These are phyloP conservation scores for Trichoderma citrinoviride DNA, from an alignment of 2,329 filamentous ascomycete species.

Conservation along the genomic window DNA sequence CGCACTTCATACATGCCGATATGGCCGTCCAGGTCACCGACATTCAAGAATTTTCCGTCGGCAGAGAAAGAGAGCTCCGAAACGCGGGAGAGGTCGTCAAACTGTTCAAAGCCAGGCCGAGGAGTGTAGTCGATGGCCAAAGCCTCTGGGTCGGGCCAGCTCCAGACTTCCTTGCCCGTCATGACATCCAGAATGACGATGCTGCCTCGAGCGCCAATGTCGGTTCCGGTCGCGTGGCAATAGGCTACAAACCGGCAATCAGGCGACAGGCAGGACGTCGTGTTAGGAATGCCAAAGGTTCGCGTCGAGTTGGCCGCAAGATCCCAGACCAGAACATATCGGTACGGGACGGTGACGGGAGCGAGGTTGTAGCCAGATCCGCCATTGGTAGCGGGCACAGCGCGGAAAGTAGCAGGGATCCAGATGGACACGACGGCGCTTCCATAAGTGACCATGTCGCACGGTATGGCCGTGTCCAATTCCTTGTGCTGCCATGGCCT, in stretches of 20 bases:
- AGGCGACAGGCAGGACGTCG: conserved; percentile 39
- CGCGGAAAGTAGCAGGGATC: conserved; percentile 40
- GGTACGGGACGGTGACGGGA: conserved; percentile 33
- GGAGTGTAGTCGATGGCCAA: conserved; percentile 28
- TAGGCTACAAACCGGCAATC: conserved; percentile 43
- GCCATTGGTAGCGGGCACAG: conserved; percentile 31
- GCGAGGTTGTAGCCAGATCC: conserved; percentile 37
- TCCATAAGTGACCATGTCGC: conserved; percentile 38
- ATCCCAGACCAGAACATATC: conserved; percentile 42
- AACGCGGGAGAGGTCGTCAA: conserved; percentile 36
- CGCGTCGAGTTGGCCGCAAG: conserved; percentile 38
- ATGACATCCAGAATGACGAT: conserved; percentile 40
- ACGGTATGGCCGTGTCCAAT: conserved; percentile 41
- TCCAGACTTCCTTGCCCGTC: conserved; percentile 39
- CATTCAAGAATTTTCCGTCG: conserved; percentile 37
- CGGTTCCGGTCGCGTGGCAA: conserved; percentile 37
- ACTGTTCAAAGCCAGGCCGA: conserved; percentile 31
- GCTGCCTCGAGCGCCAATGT: conserved; percentile 34
- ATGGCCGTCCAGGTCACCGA: conserved; percentile 37
- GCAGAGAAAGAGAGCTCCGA: conserved; percentile 41
- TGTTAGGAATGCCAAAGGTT: conserved; percentile 41
- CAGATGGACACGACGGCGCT: conserved; percentile 41
- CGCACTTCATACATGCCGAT: conserved; percentile 39
- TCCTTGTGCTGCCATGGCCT: conserved; percentile 40
- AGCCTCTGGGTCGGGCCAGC: conserved; percentile 37